These are phyloP conservation scores for Kuraishia capsulata DNA, from an alignment of 805 yeast species.

Conservation along the genomic window DNA sequence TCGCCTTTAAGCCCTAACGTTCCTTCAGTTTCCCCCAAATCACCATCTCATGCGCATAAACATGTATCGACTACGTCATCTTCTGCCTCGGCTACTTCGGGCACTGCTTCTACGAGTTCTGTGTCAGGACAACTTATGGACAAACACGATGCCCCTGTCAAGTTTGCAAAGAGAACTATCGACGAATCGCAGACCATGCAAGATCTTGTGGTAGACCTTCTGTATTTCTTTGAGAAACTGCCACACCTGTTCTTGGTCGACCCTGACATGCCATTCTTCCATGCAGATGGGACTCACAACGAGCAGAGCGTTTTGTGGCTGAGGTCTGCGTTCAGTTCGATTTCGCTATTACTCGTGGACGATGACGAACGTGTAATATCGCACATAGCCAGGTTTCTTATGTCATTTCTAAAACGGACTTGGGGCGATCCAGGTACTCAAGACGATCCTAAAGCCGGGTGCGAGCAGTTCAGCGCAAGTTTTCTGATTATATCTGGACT, in stretches of 20 bases:
- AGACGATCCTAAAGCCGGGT: background rate
- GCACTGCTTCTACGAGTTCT: background rate
- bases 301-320: background rate
- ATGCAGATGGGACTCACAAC: background rate
- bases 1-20: background rate
- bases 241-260: background rate
- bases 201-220: conserved; percentile 2
- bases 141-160: no score
- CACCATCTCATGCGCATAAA: background rate
- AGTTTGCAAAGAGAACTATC: background rate
- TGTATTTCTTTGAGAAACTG: conserved; percentile 3
- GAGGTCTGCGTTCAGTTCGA: background rate
- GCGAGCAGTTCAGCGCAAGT: background rate
- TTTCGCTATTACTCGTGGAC: background rate
- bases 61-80: background rate
- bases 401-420: background rate
- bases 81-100: background rate
- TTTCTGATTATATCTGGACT: background rate
- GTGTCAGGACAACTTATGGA: background rate
- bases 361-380: background rate
- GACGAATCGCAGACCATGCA: background rate
- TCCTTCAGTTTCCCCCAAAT: background rate
- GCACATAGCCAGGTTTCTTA: conserved; percentile 4
- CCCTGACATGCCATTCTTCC: background rate
- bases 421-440: background rate